Evolutionary conservation across 257 asterid genomes (phyloP), one percentile per base, ranked within the genome.

Genomic region (Rauvolfia tetraphylla): DNA sequence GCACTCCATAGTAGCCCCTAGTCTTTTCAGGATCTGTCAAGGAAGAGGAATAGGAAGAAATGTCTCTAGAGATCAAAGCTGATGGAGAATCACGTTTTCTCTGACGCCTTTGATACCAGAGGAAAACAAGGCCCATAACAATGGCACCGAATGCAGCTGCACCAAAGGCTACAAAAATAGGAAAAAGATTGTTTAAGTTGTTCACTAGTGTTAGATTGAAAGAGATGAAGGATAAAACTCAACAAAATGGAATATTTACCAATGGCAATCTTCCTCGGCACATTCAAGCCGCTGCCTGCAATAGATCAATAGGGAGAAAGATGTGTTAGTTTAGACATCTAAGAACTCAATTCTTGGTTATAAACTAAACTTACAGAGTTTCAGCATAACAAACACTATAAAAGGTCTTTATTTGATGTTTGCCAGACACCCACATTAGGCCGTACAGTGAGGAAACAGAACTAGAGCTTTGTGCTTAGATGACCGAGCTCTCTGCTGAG

Each of bases 1-100:
- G 92, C 74, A 85, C 95, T 31, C 97, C 98, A 2, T 79, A 79
- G 75, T 86, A 81, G 48, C 89, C 58, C 7, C 84, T 79, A 1
- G 74, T 65, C 63, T 81, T 76, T 46, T 83, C 89, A 75, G 78
- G 83, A 57, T 87, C 87, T 3, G 81, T 75, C 49, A 39, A 78
- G 3, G 90, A 76, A 72, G 95, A 85, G 23, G 86, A 86, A 84
- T 78, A 41, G 0, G 96, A 90, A 78, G 90, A 82, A 68, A 81
- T 76, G 76, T 84, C 83, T 70, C 70, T 65, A 65, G 91, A 75
- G 22, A 65, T 66, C 63, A 76, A 76, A 29, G 85, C 81, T 7
- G 85, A 59, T 65, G 65, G 54, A 6, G 69, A 22, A 3, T 38
- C 23, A 0, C 56, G 78, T 14, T 57, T 83, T 81, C 71, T 82